Evolutionary conservation across 2,329 filamentous ascomycete species (phyloP), one percentile per base, ranked within the genome.

Genomic region (Cladophialophora psammophila): DNA sequence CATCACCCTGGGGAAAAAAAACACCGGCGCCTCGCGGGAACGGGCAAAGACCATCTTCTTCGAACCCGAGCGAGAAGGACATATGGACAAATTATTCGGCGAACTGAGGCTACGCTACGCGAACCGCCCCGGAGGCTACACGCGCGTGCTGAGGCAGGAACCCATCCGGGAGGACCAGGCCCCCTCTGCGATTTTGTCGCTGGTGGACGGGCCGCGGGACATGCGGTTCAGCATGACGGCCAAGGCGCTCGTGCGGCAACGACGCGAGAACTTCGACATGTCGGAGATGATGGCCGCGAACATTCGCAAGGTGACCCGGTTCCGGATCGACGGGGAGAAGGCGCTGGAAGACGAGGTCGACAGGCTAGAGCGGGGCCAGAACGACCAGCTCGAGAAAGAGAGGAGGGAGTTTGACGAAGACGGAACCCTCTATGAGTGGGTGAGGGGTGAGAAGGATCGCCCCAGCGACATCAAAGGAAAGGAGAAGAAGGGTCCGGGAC

Each of bases 211-310:
- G 40, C 93, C 93, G 38, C 91, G 90, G 78, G 95, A 99, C 80
- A 92, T 97, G 83, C 91, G 94, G 38, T 97, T 97, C 81, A 92
- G 93, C 75, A 89, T 98, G 87, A 97, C 94, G 2, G 95, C 95
- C 32, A 91, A 91, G 73, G 90, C 92, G 0, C 85, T 98, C 6
- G 92, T 92, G 52, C 85, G 88, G 34, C 76, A 84, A 66, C 81
- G 84, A 2, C 73, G 75, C 13, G 76, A 81, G 67, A 85, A 88
- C 45, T 83, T 86, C 60, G 77, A 82, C 2, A 81, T 91, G 74
- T 91, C 88, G 72, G 85, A 91, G 36, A 82, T 95, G 73, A 97
- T 94, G 38, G 82, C 84, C 64, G 84, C 86, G 76, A 98, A 98
- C 81, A 85, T 94, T 54, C 83, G 85, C 71, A 98, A 98, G 81